Evolutionary conservation across 306 rosid genomes (phyloP), one percentile per base, ranked within the genome.

Genomic region (Fragaria ananassa): DNA sequence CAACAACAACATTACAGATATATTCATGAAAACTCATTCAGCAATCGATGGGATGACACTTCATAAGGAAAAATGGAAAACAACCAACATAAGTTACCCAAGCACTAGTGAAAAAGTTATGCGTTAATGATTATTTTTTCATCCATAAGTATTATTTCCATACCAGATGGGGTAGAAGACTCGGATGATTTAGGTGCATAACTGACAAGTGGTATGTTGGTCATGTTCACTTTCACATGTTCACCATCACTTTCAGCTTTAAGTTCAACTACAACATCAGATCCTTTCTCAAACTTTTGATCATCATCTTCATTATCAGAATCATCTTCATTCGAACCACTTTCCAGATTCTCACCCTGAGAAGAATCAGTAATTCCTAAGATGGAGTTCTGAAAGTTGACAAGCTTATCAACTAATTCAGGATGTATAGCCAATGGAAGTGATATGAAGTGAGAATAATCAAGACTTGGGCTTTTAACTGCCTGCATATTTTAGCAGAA

Each of bases 361-460:
- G 73, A 62, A 69, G 86, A 74, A 76, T 75, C 85, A 49, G 62
- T 76, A 83, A 61, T 74, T 69, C 96, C 89, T 83, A 94, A 71
- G 67, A 90, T 86, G 50, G 89, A 83, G 60, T 83, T 85, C 79
- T 92, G 97, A 79, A 95, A 94, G 82, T 75, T 78, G 71, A 82
- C 58, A 47, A 95, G 97, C 91, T 90, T 92, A 72, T 88, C 74
- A 79, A 92, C 90, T 77, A 95, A 82, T 75, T 95, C 96, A 45
- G 97, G 93, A 88, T 92, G 92, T 64, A 89, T 81, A 72, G 98
- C 98, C 87, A 92, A 75, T n/a, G 97, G 97, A 81, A 95, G 96
- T 60, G 98, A 95, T 85, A 95, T 84, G 81, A 95, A 92, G 85
- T 95, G 97, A 29, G 96, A 90, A 79, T 92, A 95, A 82, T 90